Evolutionary conservation across 805 yeast species (phyloP).

Genomic region (Sugiyamaella qingdaonensis): DNA sequence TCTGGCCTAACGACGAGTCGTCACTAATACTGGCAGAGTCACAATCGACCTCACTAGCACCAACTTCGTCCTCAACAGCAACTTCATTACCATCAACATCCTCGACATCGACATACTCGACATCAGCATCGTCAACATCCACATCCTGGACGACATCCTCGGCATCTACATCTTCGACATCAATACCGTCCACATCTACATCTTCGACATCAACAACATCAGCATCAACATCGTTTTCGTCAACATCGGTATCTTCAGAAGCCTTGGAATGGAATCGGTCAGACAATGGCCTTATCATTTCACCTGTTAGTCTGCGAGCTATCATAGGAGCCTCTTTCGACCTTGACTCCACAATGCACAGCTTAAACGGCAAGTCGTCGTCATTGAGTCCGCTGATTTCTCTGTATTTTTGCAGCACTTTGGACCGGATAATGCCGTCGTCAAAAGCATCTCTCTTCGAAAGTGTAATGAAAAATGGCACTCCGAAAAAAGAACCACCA

Average conservation of each 20-base stretch:
- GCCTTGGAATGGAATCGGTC: not conserved
- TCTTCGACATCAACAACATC: not conserved
- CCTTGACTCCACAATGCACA: not conserved
- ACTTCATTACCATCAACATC: slow-evolving; percentile 3
- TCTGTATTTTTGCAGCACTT: slow-evolving; percentile 41
- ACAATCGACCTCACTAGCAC: not conserved
- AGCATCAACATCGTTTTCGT: not conserved
- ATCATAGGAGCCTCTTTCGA: slow-evolving; percentile 12
- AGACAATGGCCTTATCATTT: slow-evolving; percentile 1
- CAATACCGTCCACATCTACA: slow-evolving; percentile 3
- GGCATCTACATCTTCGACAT: not conserved
- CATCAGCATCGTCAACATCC: not conserved
- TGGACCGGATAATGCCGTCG: slow-evolving; percentile 53
- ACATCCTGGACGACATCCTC: not conserved
- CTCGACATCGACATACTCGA: not conserved
- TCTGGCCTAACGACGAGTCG: not conserved
- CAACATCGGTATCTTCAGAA: not conserved
- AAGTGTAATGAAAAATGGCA: slow-evolving; percentile 70
- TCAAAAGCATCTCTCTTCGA: slow-evolving; percentile 49
- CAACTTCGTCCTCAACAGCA: not conserved
- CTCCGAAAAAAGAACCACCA: slow-evolving; percentile 48
- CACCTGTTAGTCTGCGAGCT: slow-evolving; percentile 12
- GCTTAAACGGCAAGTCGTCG: not conserved
- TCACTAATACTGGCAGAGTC: not conserved
- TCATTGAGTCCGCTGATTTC: not conserved